These are phyloP conservation scores for Allantophomopsis cytisporea DNA, from an alignment of 2,329 filamentous ascomycete genomes.

Conservation along the genomic window DNA sequence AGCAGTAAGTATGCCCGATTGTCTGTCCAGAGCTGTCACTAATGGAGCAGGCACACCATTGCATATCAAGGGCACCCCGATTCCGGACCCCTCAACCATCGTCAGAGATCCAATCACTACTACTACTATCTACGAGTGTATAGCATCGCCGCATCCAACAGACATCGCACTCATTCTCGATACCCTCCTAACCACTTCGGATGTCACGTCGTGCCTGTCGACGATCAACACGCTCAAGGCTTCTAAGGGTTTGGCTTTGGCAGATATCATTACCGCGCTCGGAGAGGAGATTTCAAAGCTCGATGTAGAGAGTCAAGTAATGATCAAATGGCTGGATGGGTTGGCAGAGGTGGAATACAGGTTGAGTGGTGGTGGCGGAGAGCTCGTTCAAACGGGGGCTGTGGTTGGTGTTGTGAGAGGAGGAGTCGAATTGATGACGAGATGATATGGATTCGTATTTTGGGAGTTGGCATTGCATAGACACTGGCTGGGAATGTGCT, in stretches of 20 bases:
- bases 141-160: conserved; percentile 83
- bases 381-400: conserved; percentile 83
- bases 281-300: conserved; percentile 71
- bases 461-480: too few species aligned
- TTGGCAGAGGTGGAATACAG: conserved; percentile 89
- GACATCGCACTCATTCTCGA: conserved; percentile 77
- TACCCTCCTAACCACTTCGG: conserved; percentile 70
- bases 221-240: conserved; percentile 83
- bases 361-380: conserved; percentile 74
- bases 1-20: conserved; percentile 46
- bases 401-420: conserved; percentile 79
- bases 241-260: conserved; percentile 74
- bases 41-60: conserved; percentile 48
- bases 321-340: conserved; percentile 84
- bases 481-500: too few species aligned
- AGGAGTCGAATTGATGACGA: conserved; percentile 61
- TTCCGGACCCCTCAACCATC: conserved; percentile 48
- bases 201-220: conserved; percentile 78
- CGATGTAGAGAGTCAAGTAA: conserved; percentile 74
- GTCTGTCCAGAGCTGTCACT: conserved; percentile 3
- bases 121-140: conserved; percentile 90
- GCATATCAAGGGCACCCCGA: conserved; percentile 42
- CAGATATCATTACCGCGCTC: conserved; percentile 82
- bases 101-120: conserved; percentile 79
- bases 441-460: too few species aligned